These are phyloP conservation scores for Neurospora sp. DNA, from an alignment of 495 filamentous ascomycete genomes.

Conservation along the genomic window DNA sequence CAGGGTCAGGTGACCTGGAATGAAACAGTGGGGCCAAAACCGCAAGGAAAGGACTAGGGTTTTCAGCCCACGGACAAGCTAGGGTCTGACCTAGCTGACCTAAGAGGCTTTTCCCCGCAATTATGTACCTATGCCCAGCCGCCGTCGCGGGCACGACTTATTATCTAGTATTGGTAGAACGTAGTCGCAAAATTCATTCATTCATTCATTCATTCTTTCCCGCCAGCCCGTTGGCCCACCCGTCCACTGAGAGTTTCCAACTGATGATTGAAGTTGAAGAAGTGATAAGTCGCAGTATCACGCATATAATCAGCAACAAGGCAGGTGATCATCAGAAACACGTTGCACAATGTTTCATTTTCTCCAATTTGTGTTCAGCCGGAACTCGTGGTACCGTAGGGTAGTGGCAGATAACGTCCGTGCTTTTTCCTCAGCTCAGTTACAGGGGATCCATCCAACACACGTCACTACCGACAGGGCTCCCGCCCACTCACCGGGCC, in stretches of 20 bases:
- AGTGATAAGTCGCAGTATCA: neutral
- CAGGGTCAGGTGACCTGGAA: too few species aligned
- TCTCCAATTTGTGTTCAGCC: neutral
- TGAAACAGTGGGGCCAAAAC: too few species aligned
- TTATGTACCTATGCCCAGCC: too few species aligned
- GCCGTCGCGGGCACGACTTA: too few species aligned
- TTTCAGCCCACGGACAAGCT: too few species aligned
- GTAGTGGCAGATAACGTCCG: neutral
- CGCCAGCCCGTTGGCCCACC: neutral
- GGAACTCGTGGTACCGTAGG: neutral
- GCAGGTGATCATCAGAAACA: neutral
- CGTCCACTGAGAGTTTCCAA: neutral
- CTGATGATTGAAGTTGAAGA: neutral
- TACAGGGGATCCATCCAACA: neutral
- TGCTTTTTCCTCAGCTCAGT: neutral
- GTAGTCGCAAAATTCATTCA: too few species aligned
- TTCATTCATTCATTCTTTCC: too few species aligned
- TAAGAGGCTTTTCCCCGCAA: too few species aligned
- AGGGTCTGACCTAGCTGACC: too few species aligned
- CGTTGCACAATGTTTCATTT: neutral
- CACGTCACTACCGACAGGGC: neutral
- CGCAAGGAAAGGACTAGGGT: too few species aligned
- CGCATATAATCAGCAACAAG: neutral
- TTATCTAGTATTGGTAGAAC: too few species aligned
- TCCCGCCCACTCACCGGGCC: neutral